Evolutionary conservation across 1,284 basidiomycete genomes (phyloP).

Genomic region (Sphaerobolus stellatus): DNA sequence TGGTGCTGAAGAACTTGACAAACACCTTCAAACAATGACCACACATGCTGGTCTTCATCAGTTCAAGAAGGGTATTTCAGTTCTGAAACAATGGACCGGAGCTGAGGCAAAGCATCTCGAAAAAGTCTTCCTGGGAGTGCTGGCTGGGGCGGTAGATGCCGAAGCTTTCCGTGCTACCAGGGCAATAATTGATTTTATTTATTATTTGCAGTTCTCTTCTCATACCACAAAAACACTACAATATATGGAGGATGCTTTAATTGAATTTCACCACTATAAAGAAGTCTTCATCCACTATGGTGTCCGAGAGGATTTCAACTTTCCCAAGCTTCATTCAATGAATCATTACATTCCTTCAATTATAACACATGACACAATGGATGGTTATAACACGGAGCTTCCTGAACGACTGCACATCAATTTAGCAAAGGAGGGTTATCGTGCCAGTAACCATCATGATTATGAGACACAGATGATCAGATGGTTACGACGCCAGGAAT

Average conservation of each 20-base stretch:
- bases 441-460: constrained; percentile 20
- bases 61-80: constrained; percentile 26
- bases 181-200: constrained; percentile 16
- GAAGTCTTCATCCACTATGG: constrained; percentile 11
- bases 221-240: constrained; percentile 9
- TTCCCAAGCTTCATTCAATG: constrained; percentile 25
- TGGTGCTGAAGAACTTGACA: constrained; percentile 22
- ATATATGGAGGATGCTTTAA: constrained; percentile 10
- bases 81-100: constrained; percentile 27
- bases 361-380: constrained; percentile 26
- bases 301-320: constrained; percentile 11
- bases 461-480: constrained; percentile 20
- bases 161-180: constrained; percentile 14
- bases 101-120: not conserved
- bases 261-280: constrained; percentile 16
- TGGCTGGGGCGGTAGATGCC: constrained; percentile 11
- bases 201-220: constrained; percentile 7
- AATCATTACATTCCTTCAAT: constrained; percentile 14
- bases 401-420: constrained; percentile 30
- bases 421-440: constrained; percentile 24
- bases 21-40: constrained; percentile 20
- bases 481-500: constrained; percentile 14
- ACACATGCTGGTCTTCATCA: constrained; percentile 19
- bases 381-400: constrained; percentile 28
- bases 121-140: constrained; percentile 15